Evolutionary conservation across 1,139 yeast species (phyloP).

Genomic region (Candida gigantensis): DNA sequence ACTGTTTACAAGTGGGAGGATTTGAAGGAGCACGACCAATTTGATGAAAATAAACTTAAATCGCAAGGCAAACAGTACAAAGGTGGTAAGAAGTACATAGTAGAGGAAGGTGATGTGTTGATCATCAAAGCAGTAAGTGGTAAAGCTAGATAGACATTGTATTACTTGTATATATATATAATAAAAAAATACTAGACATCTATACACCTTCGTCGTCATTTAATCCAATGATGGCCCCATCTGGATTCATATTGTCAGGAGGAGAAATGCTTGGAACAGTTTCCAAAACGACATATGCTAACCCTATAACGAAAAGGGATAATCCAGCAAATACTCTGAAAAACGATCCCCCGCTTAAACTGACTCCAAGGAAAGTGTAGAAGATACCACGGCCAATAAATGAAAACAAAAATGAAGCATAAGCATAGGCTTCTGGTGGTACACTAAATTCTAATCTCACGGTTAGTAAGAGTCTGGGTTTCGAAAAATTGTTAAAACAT

Average conservation of each 20-base stretch:
- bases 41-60: conserved; percentile 48
- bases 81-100: conserved; percentile 70
- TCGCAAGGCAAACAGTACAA: conserved; percentile 52
- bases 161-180: too few species aligned
- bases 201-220: too few species aligned
- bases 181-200: too few species aligned
- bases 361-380: conserved; percentile 65
- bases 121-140: conserved; percentile 59
- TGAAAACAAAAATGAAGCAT: conserved; percentile 79
- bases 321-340: conserved; percentile 58
- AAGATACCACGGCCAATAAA: conserved; percentile 82
- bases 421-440: conserved; percentile 67
- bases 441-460: conserved; percentile 60
- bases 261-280: conserved; percentile 70
- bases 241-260: conserved; percentile 71
- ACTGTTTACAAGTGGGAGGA: conserved; percentile 87
- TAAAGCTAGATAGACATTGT: conserved; percentile 25
- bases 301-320: conserved; percentile 58
- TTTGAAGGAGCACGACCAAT: conserved; percentile 34
- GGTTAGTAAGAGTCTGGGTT: too few species aligned
- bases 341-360: conserved; percentile 60
- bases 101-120: conserved; percentile 79
- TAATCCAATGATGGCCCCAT: conserved; percentile 47
- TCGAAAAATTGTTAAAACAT: too few species aligned
- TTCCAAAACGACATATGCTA: conserved; percentile 60